Evolutionary conservation across 2,329 filamentous ascomycete species (phyloP).

Genomic region (Fusarium albosuccineum): DNA sequence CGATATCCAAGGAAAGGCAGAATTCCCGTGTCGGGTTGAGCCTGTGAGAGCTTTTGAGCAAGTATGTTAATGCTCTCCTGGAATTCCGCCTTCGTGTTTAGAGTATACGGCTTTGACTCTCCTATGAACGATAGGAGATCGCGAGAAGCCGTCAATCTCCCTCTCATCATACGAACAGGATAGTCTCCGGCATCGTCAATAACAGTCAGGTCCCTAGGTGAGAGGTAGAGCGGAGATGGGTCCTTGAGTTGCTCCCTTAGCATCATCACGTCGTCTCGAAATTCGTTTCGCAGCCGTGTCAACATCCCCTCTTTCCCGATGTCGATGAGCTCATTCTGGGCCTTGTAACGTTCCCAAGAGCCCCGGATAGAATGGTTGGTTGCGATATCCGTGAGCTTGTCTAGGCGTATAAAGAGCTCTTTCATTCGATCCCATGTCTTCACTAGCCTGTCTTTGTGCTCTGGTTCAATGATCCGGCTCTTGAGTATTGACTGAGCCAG

Average conservation of each 20-base stretch:
- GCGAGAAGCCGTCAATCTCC: not conserved
- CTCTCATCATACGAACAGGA: not conserved
- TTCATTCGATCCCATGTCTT: not conserved
- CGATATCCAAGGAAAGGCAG: not conserved
- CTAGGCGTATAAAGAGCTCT: not conserved
- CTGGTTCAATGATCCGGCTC: not conserved
- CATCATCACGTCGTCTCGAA: not conserved
- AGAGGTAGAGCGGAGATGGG: not conserved
- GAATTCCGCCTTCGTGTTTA: not conserved
- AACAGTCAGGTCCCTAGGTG: not conserved
- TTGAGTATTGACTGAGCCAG: not conserved
- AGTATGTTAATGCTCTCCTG: not conserved
- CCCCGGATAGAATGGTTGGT: not conserved
- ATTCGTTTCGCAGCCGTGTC: not conserved
- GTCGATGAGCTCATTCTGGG: not conserved
- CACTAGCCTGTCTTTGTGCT: not conserved
- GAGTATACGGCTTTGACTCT: not conserved
- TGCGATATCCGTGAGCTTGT: not conserved
- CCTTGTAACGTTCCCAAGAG: not conserved
- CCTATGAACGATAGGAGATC: not conserved
- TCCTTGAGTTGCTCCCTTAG: not conserved
- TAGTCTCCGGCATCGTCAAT: not conserved
- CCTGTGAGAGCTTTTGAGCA: not conserved
- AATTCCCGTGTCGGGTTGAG: not conserved
- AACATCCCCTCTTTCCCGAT: not conserved